phyloP scores from a whole-genome alignment of 305 asterid genomes.

The Fraxinus paxiana region DNA sequence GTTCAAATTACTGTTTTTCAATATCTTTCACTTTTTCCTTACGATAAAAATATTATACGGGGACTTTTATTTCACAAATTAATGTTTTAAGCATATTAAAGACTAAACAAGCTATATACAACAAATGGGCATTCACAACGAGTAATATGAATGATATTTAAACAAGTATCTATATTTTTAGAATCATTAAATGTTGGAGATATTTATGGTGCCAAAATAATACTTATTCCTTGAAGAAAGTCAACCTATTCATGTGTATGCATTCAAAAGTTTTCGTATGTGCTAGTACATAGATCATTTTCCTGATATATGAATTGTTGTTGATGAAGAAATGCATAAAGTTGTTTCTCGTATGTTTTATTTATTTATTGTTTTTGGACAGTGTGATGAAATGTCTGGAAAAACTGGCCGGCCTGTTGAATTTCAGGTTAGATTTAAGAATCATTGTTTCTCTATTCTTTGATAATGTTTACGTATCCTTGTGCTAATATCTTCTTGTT shows the following conservation, averaged over 20 bases:
- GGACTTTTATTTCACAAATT: background rate
- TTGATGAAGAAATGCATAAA: conserved; percentile 8
- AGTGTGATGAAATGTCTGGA: conserved; percentile 70
- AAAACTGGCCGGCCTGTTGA: conserved; percentile 52
- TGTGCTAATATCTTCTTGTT: background rate
- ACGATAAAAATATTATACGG: background rate
- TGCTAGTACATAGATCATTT: background rate
- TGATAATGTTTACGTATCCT: background rate
- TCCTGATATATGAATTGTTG: background rate
- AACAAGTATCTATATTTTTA: background rate
- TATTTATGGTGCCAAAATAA: conserved; percentile 8
- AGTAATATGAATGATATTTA: background rate
- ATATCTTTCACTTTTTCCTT: background rate
- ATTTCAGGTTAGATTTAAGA: conserved; percentile 49
- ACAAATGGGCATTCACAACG: background rate
- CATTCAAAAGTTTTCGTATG: background rate
- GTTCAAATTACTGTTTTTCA: background rate
- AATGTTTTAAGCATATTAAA: background rate
- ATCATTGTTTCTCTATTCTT: background rate
- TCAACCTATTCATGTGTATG: background rate
- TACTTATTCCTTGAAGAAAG: background rate
- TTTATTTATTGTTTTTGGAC: conserved; percentile 23
- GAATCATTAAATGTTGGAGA: background rate
- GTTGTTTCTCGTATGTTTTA: background rate
- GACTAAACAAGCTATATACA: background rate